Conservation (phyloP, 495 filamentous ascomycete species). For the Penicillium steckii region DNA sequence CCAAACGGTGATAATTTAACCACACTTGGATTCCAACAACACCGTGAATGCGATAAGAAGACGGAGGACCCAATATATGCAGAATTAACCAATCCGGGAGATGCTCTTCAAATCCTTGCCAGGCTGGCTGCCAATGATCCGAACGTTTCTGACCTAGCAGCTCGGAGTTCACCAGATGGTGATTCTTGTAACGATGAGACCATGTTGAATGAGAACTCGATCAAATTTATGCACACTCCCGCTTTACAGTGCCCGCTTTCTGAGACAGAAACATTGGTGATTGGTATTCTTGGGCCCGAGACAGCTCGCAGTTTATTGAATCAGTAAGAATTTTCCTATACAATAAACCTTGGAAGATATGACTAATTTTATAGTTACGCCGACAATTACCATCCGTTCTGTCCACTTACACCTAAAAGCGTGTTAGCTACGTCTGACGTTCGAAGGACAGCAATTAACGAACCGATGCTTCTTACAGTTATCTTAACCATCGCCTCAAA, state of each 20-base stretch:
- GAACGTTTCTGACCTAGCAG: background rate
- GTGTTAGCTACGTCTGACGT: background rate
- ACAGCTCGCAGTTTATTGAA: background rate
- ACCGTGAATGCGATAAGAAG: background rate
- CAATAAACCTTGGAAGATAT: background rate
- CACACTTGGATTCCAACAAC: background rate
- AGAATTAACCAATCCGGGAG: constrained; percentile 2
- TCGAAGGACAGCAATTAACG: background rate
- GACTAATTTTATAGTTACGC: background rate
- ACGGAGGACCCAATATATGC: constrained; percentile 3
- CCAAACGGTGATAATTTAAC: background rate
- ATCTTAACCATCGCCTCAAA: constrained; percentile 3
- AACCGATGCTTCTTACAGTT: background rate
- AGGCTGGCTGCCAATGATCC: background rate
- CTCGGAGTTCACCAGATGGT: background rate
- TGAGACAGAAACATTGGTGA: constrained; percentile 5
- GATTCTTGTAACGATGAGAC: background rate
- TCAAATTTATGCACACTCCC: background rate
- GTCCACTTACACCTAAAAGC: background rate
- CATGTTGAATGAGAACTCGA: too few relatives aligned
- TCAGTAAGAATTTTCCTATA: background rate
- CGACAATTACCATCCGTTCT: constrained; percentile 3
- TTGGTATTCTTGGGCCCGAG: constrained; percentile 1
- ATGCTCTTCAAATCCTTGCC: constrained; percentile 5
- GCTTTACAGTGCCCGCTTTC: background rate